phyloP scores from a whole-genome alignment of 768 basidiomycete genomes.

The Obba rivulosa region DNA sequence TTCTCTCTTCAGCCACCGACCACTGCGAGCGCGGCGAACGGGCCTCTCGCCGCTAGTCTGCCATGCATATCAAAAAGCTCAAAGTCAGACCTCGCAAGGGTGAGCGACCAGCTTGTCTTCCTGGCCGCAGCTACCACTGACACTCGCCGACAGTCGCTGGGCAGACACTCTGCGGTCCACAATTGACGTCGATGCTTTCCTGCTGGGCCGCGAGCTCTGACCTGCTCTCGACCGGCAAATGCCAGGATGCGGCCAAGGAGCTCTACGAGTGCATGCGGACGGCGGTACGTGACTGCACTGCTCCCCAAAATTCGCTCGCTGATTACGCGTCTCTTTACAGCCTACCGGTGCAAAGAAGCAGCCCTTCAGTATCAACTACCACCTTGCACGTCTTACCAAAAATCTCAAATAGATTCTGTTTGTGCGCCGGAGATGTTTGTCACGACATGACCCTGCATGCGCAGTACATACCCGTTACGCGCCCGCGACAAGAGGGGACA shows the following conservation, averaged over 20 bases:
- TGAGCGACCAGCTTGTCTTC: constrained; percentile 26
- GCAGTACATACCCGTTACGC: too few relatives aligned
- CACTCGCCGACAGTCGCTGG: neutral
- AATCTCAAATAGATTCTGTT: constrained; percentile 55
- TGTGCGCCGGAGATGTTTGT: too few relatives aligned
- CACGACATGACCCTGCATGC: too few relatives aligned
- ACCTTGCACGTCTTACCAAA: constrained; percentile 76
- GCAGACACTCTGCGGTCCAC: constrained; percentile 37
- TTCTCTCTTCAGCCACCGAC: neutral
- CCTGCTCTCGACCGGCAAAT: constrained; percentile 45
- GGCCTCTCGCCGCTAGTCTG: neutral
- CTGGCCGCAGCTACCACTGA: neutral
- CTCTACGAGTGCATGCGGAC: constrained; percentile 84
- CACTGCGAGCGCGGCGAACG: neutral
- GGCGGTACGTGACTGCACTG: constrained; percentile 46
- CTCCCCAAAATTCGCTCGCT: constrained; percentile 1
- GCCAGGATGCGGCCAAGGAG: constrained; percentile 52
- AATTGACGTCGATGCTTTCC: constrained; percentile 74
- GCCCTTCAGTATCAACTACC: constrained; percentile 83
- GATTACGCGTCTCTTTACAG: constrained; percentile 30
- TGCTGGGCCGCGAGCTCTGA: constrained; percentile 82
- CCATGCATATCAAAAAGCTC: constrained; percentile 65
- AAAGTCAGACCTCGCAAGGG: constrained; percentile 77
- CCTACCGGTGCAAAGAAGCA: constrained; percentile 63
- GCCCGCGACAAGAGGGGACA: too few relatives aligned